These are phyloP conservation scores for Diaporthe vexans DNA, from an alignment of 2,329 filamentous ascomycete genomes.

Conservation along the genomic window DNA sequence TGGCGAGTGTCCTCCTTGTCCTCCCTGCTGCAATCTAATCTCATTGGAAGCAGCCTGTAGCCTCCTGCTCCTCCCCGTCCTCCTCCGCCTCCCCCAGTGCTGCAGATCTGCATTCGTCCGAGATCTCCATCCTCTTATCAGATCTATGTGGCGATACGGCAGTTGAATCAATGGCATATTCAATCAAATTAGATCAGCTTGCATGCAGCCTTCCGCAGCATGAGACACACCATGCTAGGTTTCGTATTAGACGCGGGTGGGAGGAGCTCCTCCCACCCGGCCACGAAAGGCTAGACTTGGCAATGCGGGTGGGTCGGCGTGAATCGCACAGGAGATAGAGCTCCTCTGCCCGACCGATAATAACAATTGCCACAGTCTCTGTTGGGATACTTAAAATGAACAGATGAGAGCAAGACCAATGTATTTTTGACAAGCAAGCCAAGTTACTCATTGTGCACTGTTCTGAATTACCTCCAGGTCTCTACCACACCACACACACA, in stretches of 20 bases:
- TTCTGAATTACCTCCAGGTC: neutral
- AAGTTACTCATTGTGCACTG: constrained; percentile 14
- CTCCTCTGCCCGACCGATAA: constrained; percentile 25
- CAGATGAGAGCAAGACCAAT: constrained; percentile 4
- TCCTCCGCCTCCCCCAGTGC: neutral
- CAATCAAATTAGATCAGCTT: neutral
- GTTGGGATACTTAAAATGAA: constrained; percentile 13
- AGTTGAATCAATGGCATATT: constrained; percentile 8
- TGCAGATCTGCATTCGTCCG: constrained; percentile 10
- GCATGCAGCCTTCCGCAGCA: neutral
- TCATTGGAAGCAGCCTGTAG: neutral
- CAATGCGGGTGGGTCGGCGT: constrained; percentile 4
- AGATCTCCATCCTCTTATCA: constrained; percentile 24
- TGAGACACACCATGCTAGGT: neutral
- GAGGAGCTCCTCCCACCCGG: constrained; percentile 32
- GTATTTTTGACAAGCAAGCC: constrained; percentile 26
- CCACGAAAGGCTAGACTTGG: constrained; percentile 5
- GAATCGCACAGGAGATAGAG: constrained; percentile 14
- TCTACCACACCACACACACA: constrained; percentile 1
- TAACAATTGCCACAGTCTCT: neutral
- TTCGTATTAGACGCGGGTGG: constrained; percentile 9
- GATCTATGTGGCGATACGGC: neutral
- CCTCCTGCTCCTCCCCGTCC: constrained; percentile 12
- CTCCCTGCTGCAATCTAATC: constrained; percentile 14
- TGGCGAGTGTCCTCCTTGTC: constrained; percentile 11